These are phyloP conservation scores for Penicillium atrosanguineum DNA, from an alignment of 495 filamentous ascomycete genomes.

Conservation along the genomic window DNA sequence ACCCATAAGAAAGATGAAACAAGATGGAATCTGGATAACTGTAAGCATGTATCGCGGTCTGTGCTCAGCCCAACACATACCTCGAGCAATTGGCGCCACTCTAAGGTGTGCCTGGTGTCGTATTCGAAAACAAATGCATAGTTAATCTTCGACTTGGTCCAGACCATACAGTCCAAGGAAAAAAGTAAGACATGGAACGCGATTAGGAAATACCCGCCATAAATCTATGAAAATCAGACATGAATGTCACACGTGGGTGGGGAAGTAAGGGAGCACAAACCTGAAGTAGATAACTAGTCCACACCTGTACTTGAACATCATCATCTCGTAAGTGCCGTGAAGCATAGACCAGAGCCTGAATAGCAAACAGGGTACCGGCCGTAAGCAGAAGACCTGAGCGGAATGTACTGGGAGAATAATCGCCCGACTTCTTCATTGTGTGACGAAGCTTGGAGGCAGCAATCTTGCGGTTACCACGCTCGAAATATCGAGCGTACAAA, in stretches of 20 bases:
- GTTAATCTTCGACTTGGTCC: conserved; percentile 82
- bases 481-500: conserved; percentile 89
- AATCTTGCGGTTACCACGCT: conserved; percentile 85
- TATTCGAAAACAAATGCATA: conserved; percentile 97
- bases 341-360: conserved; percentile 72
- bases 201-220: conserved; percentile 79
- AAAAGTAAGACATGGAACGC: conserved; percentile 73
- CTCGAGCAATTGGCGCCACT: conserved; percentile 87
- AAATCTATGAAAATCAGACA: conserved; percentile 58
- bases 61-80: conserved; percentile 29
- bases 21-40: conserved; percentile 59
- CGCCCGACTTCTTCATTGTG: conserved; percentile 58
- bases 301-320: conserved; percentile 43
- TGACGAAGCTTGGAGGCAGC: conserved; percentile 81
- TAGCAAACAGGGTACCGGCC: conserved; percentile 66
- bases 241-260: neutral
- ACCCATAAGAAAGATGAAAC: conserved; percentile 75
- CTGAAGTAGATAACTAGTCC: conserved; percentile 76
- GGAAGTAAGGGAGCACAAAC: conserved; percentile 32
- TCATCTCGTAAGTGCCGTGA: conserved; percentile 47
- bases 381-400: conserved; percentile 78
- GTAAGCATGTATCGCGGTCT: conserved; percentile 11
- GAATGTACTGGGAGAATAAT: conserved; percentile 72
- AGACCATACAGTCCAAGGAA: conserved; percentile 74
- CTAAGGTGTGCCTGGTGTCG: conserved; percentile 76